These are phyloP conservation scores for Scheffersomyces lignosus DNA, from an alignment of 805 yeast genomes.

Conservation along the genomic window DNA sequence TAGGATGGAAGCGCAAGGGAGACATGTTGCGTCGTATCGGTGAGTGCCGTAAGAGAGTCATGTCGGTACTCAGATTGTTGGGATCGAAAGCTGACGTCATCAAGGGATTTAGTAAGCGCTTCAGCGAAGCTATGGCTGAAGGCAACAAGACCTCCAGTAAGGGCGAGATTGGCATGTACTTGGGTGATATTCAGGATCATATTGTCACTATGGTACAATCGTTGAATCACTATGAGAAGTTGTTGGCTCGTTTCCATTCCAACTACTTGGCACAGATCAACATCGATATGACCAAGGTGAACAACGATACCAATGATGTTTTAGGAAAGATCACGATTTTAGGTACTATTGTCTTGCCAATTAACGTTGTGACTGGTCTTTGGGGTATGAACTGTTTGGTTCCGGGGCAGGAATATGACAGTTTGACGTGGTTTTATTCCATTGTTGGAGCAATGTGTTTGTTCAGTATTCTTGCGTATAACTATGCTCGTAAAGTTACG, in stretches of 20 bases:
- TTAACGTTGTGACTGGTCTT: slow-evolving; percentile 92
- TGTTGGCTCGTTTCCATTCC: slow-evolving; percentile 91
- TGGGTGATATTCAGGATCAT: slow-evolving; percentile 98
- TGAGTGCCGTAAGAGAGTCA: slow-evolving; percentile 90
- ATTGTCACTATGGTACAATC: slow-evolving; percentile 96
- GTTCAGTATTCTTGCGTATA: slow-evolving; percentile 38
- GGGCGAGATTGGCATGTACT: slow-evolving; percentile 83
- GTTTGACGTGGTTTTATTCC: slow-evolving; percentile 43
- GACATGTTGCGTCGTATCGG: slow-evolving; percentile 95
- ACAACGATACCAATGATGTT: slow-evolving; percentile 95
- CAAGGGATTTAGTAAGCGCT: slow-evolving; percentile 89
- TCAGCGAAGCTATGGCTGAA: slow-evolving; percentile 56
- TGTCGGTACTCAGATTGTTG: slow-evolving; percentile 80
- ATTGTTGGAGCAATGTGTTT: slow-evolving; percentile 34
- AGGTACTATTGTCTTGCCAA: slow-evolving; percentile 93
- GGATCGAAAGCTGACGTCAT: slow-evolving; percentile 98
- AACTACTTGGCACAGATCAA: slow-evolving; percentile 95
- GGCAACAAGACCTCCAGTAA: slow-evolving; percentile 6
- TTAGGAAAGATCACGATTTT: slow-evolving; percentile 88
- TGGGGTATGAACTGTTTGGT: slow-evolving; percentile 99
- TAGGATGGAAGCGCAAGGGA: slow-evolving; percentile 84
- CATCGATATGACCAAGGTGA: slow-evolving; percentile 95
- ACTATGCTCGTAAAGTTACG: slow-evolving; percentile 40
- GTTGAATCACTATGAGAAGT: slow-evolving; percentile 89
- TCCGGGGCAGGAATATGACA: slow-evolving; percentile 73